Percentiles rank a stretch among this genome's conserved stretches.
Conservation (phyloP, 2,329 filamentous ascomycete genomes). For the Epichloe baconii region DNA sequence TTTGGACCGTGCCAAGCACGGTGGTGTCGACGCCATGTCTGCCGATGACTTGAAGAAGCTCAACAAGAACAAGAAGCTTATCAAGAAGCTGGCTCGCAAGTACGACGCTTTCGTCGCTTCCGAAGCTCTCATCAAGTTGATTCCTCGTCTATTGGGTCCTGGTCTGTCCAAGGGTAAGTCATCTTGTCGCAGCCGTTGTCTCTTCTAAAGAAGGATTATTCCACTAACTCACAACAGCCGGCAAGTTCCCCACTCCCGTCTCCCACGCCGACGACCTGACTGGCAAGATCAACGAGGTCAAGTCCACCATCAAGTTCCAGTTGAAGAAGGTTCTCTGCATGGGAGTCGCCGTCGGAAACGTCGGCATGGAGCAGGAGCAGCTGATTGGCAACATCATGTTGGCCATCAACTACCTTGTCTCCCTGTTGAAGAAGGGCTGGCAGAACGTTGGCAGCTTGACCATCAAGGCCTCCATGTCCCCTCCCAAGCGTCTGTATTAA, state of each 20-base stretch:
- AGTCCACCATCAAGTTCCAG: slow-evolving; percentile 99
- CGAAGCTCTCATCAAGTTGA: slow-evolving; percentile 98
- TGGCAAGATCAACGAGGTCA: slow-evolving; percentile 97
- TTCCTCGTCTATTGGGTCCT: slow-evolving; percentile 96
- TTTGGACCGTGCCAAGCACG: slow-evolving; percentile 99
- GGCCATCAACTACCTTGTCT: slow-evolving; percentile 99
- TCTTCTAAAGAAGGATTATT: neutral
- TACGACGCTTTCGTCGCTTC: slow-evolving; percentile 99
- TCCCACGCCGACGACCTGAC: slow-evolving; percentile 90
- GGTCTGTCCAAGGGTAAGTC: slow-evolving; percentile 89
- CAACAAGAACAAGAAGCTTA: slow-evolving; percentile 99
- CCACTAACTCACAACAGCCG: slow-evolving; percentile 44
- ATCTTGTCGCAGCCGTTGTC: slow-evolving; percentile 13
- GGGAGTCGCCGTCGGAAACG: slow-evolving; percentile 98
- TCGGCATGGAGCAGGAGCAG: slow-evolving; percentile 93
- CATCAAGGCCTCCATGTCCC: slow-evolving; percentile 99
- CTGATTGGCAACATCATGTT: slow-evolving; percentile 98
- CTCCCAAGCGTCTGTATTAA: slow-evolving; percentile 96
- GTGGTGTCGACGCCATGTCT: slow-evolving; percentile 96
- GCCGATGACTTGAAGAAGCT: slow-evolving; percentile 99
- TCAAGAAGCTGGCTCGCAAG: slow-evolving; percentile 99
- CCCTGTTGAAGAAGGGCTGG: slow-evolving; percentile 99
- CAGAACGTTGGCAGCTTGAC: slow-evolving; percentile 99
- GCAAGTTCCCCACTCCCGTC: slow-evolving; percentile 99
- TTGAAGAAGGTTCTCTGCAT: slow-evolving; percentile 99